Base-by-base conservation (phyloP, 2,329 filamentous ascomycete species). In the Chrysoporthe austroafricana region DNA sequence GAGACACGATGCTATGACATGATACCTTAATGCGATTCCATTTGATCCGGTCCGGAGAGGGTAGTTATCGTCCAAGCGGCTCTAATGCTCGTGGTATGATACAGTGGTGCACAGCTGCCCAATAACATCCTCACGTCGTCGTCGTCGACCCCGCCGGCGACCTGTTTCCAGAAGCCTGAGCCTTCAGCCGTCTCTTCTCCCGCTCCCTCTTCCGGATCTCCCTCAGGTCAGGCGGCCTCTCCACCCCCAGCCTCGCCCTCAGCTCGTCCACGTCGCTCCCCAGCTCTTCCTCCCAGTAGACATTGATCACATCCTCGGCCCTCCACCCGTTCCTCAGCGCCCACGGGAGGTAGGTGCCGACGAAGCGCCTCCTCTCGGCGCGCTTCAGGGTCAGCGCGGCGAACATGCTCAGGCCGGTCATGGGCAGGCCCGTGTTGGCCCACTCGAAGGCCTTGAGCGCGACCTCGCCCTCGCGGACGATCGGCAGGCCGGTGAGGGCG, bases 381-480 rank as follows among this genome's bases (percentile, higher is more conserved):
- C 91, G 80, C 80, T 97, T 97, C 74, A 96, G 84, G 9, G 94
- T 96, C 58, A 94, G 91, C 36, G 97, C 93, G 1, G 94, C 93
- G 68, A 94, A 88, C 63, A 96, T 84, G 75, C 91, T 93, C 71
- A 99, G 79, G 0, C 92, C 96, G 9, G 96, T 97, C 96, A 99
- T 99, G 0, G 96, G 96, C 65, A 99, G 81, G 44, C 96, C 80
- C 1, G 94, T 98, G 76, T 98, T 99, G 36, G 94, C 89, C 77
- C 97, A 99, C 81, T 99, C 96, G 73, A 99, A 97, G 0, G 94
- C 94, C 81, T 99, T 99, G 73, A 99, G 86, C n/a, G 95, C 96
- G 14, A 99, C 87, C 83, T 99, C 96, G 36, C 96, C 96, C 82
- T 99, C 96, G n/a, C 94, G 87, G 71, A 97, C 91, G 54, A 96